A percentile compares a stretch with the other conserved stretches of the same genome.
Conservation (phyloP, 495 filamentous ascomycete genomes). For the Hypoxylon fragiforme region DNA sequence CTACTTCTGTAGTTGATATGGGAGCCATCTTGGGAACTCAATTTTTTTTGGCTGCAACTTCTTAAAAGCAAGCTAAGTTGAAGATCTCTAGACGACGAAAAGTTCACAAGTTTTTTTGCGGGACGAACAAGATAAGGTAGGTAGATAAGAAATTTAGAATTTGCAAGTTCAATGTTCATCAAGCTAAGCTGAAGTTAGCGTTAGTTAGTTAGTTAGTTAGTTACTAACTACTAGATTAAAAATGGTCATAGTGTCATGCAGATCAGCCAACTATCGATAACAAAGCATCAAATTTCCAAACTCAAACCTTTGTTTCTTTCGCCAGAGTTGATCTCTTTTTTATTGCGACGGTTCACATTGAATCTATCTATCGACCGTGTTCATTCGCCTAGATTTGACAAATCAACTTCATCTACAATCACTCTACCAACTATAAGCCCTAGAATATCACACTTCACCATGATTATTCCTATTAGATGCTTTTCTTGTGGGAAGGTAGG, state of each 20-base stretch:
- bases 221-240: too few relatives aligned
- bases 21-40: conserved; percentile 27
- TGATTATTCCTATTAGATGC: conserved; percentile 98
- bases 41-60: neutral
- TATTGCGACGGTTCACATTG: neutral
- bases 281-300: neutral
- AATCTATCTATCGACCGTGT: neutral
- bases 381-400: neutral
- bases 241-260: too few relatives aligned
- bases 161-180: neutral
- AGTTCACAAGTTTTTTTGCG: conserved; percentile 33
- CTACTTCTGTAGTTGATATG: conserved; percentile 20
- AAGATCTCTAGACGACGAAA: conserved; percentile 21
- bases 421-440: conserved; percentile 2
- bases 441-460: conserved; percentile 46
- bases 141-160: conserved; percentile 26
- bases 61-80: too few relatives aligned
- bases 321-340: neutral
- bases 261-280: conserved; percentile 21
- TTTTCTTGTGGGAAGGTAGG: conserved; percentile 97
- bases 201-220: too few relatives aligned
- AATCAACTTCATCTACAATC: neutral
- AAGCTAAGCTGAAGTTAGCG: neutral
- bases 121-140: conserved; percentile 29
- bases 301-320: neutral